Evolutionary conservation across 2,329 filamentous ascomycete species (phyloP).

Genomic region (Aspergillus amoenus): DNA sequence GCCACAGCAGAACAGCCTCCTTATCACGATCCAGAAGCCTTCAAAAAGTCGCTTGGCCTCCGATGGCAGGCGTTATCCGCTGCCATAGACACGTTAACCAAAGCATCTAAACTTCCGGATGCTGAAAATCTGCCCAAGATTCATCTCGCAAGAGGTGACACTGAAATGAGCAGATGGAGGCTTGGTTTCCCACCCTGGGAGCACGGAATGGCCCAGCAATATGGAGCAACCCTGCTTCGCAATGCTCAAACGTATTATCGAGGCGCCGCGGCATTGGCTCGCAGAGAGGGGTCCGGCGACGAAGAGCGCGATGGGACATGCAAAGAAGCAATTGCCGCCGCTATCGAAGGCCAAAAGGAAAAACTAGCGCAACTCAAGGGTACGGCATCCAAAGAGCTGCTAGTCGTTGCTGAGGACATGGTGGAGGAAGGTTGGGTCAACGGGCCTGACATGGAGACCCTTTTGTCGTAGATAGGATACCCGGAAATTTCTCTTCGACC

Average conservation of each 20-base stretch:
- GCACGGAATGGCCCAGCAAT: conserved; percentile 44
- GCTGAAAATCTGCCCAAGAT: conserved; percentile 53
- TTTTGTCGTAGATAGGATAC: conserved; percentile 28
- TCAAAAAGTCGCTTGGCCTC: conserved; percentile 31
- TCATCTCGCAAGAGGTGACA: conserved; percentile 56
- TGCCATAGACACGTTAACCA: conserved; percentile 52
- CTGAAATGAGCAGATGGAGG: conserved; percentile 55
- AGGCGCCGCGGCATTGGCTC: conserved; percentile 48
- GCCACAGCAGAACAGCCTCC: conserved; percentile 41
- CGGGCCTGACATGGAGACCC: conserved; percentile 31
- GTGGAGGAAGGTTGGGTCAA: conserved; percentile 53
- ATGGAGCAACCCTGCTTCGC: conserved; percentile 49
- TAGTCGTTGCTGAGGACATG: conserved; percentile 50
- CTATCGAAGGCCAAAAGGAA: conserved; percentile 42
- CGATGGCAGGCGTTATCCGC: conserved; percentile 55
- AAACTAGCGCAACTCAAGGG: conserved; percentile 40
- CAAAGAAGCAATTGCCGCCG: conserved; percentile 51
- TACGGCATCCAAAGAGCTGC: conserved; percentile 37
- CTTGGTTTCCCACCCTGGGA: conserved; percentile 48
- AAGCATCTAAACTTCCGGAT: conserved; percentile 52
- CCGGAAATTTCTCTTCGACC: not conserved
- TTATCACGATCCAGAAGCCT: conserved; percentile 26
- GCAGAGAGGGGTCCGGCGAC: conserved; percentile 42
- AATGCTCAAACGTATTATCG: conserved; percentile 61
- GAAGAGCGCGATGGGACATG: conserved; percentile 46